These are phyloP conservation scores for Saturnispora gosingensis DNA, from an alignment of 805 yeast species.

Conservation along the genomic window DNA sequence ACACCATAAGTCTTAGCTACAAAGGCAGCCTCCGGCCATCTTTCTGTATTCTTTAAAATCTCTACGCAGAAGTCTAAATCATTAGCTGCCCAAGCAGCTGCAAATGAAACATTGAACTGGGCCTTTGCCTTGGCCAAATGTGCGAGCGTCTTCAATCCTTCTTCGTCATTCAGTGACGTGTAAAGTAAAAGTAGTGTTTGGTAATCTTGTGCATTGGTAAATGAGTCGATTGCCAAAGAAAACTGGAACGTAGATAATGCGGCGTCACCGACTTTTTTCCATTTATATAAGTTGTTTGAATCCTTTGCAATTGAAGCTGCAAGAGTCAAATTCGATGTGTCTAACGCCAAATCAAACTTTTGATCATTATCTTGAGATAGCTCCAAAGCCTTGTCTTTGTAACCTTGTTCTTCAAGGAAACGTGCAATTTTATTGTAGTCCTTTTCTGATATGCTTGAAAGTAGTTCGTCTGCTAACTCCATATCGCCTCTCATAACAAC, in stretches of 20 bases:
- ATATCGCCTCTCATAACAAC: constrained; percentile 90
- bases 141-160: constrained; percentile 55
- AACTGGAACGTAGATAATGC: constrained; percentile 74
- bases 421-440: constrained; percentile 76
- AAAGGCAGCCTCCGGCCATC: constrained; percentile 78
- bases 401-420: constrained; percentile 90
- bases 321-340: constrained; percentile 58
- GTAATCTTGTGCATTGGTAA: constrained; percentile 68
- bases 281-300: constrained; percentile 55
- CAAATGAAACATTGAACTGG: constrained; percentile 83
- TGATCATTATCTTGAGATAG: constrained; percentile 85
- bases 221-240: constrained; percentile 71
- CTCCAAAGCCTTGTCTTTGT: constrained; percentile 69
- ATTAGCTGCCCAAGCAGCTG: constrained; percentile 82
- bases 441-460: constrained; percentile 53
- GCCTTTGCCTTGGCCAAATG: constrained; percentile 61
- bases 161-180: constrained; percentile 67
- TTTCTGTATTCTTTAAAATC: constrained; percentile 56
- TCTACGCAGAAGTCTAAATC: constrained; percentile 55
- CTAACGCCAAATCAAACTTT: constrained; percentile 79
- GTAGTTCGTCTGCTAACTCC: constrained; percentile 64
- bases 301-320: constrained; percentile 60
- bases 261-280: constrained; percentile 88
- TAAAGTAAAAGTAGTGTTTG: constrained; percentile 75
- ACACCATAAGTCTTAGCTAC: constrained; percentile 59